Conservation (phyloP, 2,329 filamentous ascomycete genomes). For the Cordyceps militaris region DNA sequence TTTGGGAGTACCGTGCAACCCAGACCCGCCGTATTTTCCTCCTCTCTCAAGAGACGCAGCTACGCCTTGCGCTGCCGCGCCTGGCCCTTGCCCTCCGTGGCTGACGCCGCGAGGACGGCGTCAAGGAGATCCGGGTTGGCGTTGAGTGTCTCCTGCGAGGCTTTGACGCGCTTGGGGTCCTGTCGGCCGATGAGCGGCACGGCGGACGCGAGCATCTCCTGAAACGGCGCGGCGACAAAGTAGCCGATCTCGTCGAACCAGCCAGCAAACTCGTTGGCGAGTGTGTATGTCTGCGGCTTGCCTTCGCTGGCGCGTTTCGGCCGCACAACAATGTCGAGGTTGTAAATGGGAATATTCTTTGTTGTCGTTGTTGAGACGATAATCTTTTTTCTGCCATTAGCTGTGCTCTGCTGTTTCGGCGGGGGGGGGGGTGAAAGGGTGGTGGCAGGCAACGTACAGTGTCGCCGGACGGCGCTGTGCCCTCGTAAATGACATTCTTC, state of each 20-base stretch:
- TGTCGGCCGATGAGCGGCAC: constrained; percentile 58
- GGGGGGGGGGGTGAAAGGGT: not conserved
- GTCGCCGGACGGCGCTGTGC: constrained; percentile 56
- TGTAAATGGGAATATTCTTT: constrained; percentile 78
- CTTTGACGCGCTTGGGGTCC: constrained; percentile 53
- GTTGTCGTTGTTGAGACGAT: constrained; percentile 63
- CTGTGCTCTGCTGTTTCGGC: not conserved
- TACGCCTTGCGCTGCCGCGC: constrained; percentile 42
- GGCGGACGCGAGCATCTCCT: constrained; percentile 65
- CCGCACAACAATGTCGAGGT: constrained; percentile 55
- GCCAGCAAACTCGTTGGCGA: constrained; percentile 59
- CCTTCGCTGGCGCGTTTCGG: constrained; percentile 31
- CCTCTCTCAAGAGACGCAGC: not conserved
- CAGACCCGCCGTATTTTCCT: not conserved
- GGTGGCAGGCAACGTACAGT: constrained; percentile 40
- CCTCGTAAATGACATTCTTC: constrained; percentile 73
- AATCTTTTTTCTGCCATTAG: constrained; percentile 44
- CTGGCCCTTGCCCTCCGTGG: constrained; percentile 28
- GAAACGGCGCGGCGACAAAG: constrained; percentile 70
- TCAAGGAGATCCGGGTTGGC: constrained; percentile 43
- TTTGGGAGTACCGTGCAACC: not conserved
- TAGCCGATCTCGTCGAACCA: constrained; percentile 71
- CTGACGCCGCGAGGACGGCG: constrained; percentile 35
- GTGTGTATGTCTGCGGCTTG: constrained; percentile 34
- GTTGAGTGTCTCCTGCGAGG: constrained; percentile 30